Base-by-base conservation (phyloP, 129 eudicot genomes). In the Helianthus annuus region DNA sequence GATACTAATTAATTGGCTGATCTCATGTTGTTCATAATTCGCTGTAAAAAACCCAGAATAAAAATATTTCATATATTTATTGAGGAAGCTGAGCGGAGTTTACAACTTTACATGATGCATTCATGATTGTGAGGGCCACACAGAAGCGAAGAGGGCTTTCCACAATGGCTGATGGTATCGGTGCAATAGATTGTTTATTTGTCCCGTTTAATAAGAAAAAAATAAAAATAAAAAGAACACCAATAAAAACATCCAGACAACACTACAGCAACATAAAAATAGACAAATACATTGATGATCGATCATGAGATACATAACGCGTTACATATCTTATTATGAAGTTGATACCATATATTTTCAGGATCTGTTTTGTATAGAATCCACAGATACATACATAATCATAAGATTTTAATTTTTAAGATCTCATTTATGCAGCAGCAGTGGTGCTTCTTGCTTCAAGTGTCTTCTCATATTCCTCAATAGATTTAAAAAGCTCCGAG, bases 381-480 rank as follows among this genome's bases (percentile, higher is more conserved):
- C 79, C 67, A 76, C 59, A 15, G n/a, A 40, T 55, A 40, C 51
- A 40, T 55, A 40, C 51, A 48, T 44, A 32, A 73, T 61, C 70
- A 62, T 62, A 27, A 27, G 32, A 19, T 27, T 27, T 27, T 44
- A 15, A 39, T 12, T 15, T 22, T 39, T 27, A 63, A 73, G 38
- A 34, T 51, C 45, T 39, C 45, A 74, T 64, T 19, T 19, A 19
- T 27, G 73, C 24, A 7, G 19, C 58, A 5, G 66, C 73, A 71
- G 72, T 1, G 0, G n/a, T 40, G 55, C 54, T 40, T 78, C 66
- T 67, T 9, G 91, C 82, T 82, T 95, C 97, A 0, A 95, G 92
- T 14, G 94, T 91, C 78, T 95, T 95, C 85, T 95, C 99, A 17
- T 86, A 95, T 64, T 95, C 97, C 68, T 95, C 99, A 0, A 95